These are phyloP conservation scores for Podila verticillata DNA, from an alignment of 192 early-diverging fungal genomes.

Conservation along the genomic window DNA sequence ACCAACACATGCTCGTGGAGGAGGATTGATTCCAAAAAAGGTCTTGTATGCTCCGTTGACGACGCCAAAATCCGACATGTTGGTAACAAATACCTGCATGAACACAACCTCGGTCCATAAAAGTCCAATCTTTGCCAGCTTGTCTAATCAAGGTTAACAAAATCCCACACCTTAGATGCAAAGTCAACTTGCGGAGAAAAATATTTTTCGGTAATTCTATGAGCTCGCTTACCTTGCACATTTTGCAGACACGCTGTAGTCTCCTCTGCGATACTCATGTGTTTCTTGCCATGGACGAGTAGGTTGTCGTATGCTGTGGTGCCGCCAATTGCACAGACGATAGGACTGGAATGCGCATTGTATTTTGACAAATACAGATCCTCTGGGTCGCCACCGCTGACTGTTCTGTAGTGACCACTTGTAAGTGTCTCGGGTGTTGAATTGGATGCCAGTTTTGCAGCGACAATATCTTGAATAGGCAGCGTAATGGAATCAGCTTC, in stretches of 20 bases:
- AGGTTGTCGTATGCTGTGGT: slow-evolving; percentile 54
- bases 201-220: too few relatives aligned
- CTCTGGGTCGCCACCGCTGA: neutral
- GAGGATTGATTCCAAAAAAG: slow-evolving; percentile 79
- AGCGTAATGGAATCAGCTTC: slow-evolving; percentile 23
- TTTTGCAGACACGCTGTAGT: slow-evolving; percentile 56
- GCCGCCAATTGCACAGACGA: slow-evolving; percentile 49
- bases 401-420: neutral
- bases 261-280: slow-evolving; percentile 56
- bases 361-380: neutral
- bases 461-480: slow-evolving; percentile 16
- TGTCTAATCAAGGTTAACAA: slow-evolving; percentile 27
- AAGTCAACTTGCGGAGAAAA: neutral
- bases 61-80: slow-evolving; percentile 71
- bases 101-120: slow-evolving; percentile 67
- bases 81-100: slow-evolving; percentile 72
- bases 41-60: slow-evolving; percentile 74
- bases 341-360: slow-evolving; percentile 7
- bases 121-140: slow-evolving; percentile 49
- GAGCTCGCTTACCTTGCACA: slow-evolving; percentile 45
- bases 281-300: neutral
- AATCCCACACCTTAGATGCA: neutral
- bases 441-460: neutral
- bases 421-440: neutral
- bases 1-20: slow-evolving; percentile 76